These are phyloP conservation scores for Penicillium paneum DNA, from an alignment of 2,329 filamentous ascomycete species.

Conservation along the genomic window DNA sequence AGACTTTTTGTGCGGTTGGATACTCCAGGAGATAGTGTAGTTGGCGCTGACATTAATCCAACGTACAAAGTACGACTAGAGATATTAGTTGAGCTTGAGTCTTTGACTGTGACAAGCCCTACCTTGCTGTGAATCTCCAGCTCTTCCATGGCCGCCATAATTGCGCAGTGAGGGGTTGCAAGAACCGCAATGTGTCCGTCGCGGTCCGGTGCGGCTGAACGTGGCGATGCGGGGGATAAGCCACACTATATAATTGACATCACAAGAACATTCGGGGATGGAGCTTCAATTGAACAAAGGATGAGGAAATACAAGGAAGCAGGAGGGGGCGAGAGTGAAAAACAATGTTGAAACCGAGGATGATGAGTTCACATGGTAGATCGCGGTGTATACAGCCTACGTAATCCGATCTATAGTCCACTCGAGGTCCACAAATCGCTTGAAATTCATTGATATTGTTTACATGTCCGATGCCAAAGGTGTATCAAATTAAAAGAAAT, in stretches of 20 bases:
- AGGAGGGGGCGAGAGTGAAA: constrained; percentile 2
- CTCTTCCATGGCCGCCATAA: constrained; percentile 93
- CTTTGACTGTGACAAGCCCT: constrained; percentile 19
- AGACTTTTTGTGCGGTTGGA: constrained; percentile 97
- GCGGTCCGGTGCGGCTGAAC: constrained; percentile 22
- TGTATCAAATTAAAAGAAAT: constrained; percentile 22
- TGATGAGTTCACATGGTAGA: constrained; percentile 21
- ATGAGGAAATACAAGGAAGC: not conserved
- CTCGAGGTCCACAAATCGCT: not conserved
- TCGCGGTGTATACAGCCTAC: not conserved
- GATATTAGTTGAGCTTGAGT: not conserved
- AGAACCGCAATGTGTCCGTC: constrained; percentile 10
- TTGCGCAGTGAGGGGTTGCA: constrained; percentile 14
- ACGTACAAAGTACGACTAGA: constrained; percentile 85
- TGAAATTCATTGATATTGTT: constrained; percentile 9
- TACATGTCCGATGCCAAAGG: constrained; percentile 19
- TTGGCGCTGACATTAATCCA: constrained; percentile 91
- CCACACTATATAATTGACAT: constrained; percentile 2
- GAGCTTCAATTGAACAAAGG: not conserved
- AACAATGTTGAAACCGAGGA: constrained; percentile 20
- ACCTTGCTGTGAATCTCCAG: constrained; percentile 98
- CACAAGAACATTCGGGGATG: not conserved
- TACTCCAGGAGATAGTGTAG: constrained; percentile 94
- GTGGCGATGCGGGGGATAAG: constrained; percentile 14
- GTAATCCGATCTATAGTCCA: not conserved